A percentile compares a stretch with the other conserved stretches of the same genome.
Conservation (phyloP, 306 rosid genomes). For the Argentina anserina region DNA sequence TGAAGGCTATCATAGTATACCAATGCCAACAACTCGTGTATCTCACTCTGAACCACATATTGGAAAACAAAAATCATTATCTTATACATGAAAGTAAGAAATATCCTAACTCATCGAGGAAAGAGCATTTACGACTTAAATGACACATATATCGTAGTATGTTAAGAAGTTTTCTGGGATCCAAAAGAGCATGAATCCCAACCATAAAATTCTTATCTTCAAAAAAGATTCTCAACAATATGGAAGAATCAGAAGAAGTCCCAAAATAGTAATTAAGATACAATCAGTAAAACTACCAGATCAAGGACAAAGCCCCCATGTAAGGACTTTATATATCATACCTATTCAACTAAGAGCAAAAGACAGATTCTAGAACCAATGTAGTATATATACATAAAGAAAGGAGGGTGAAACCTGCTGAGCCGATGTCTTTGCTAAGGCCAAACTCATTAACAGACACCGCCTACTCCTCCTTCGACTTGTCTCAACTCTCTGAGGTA, state of each 20-base stretch:
- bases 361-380: slow-evolving; percentile 5
- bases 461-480: slow-evolving; percentile 97
- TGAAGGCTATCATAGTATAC: slow-evolving; percentile 98
- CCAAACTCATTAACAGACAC: slow-evolving; percentile 90
- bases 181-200: slow-evolving; percentile 16
- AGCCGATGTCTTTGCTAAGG: slow-evolving; percentile 86
- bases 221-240: neutral
- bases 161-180: slow-evolving; percentile 16
- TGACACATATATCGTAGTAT: slow-evolving; percentile 12
- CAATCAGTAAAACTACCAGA: neutral
- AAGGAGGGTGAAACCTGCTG: slow-evolving; percentile 55
- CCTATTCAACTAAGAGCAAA: slow-evolving; percentile 17
- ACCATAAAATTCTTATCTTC: neutral
- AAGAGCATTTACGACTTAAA: slow-evolving; percentile 1
- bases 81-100: slow-evolving; percentile 20
- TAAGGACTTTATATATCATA: neutral
- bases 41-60: slow-evolving; percentile 65
- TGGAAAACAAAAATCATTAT: slow-evolving; percentile 10
- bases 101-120: slow-evolving; percentile 17
- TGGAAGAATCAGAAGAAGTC: neutral
- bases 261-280: neutral
- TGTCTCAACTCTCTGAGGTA: slow-evolving; percentile 85
- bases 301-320: neutral
- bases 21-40: slow-evolving; percentile 90
- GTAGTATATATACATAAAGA: neutral